Percentiles rank a stretch among this genome's conserved stretches.
These are phyloP conservation scores for Beta corolliflora DNA, from an alignment of 179 eudicot species.

Conservation along the genomic window DNA sequence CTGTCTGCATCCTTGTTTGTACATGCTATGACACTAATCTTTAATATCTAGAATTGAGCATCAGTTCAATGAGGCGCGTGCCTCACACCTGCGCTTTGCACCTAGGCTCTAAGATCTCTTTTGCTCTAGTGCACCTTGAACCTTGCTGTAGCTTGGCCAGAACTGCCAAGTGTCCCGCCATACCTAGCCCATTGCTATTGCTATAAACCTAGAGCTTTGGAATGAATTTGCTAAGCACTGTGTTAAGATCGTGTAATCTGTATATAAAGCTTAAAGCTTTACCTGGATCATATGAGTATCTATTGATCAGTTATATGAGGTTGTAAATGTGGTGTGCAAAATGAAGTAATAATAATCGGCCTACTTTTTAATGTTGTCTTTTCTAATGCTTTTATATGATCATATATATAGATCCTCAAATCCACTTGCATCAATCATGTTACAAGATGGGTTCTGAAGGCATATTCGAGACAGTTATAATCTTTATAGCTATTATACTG, in stretches of 20 bases:
- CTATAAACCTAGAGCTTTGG: not conserved
- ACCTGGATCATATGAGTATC: not conserved
- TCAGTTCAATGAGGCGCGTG: not conserved
- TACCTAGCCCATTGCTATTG: not conserved
- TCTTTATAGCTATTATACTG: not conserved
- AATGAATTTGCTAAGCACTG: not conserved
- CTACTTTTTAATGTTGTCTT: not conserved
- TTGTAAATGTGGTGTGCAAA: not conserved
- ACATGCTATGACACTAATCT: not conserved
- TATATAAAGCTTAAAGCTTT: not conserved
- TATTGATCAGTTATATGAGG: not conserved
- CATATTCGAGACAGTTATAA: slow-evolving; percentile 1
- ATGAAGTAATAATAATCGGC: not conserved
- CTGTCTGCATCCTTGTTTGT: not conserved
- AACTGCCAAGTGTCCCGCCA: not conserved
- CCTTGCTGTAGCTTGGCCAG: not conserved
- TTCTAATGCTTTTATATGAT: not conserved
- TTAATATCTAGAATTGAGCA: not conserved
- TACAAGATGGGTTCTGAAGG: not conserved
- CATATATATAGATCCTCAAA: not conserved
- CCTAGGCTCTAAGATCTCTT: not conserved
- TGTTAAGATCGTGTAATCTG: not conserved
- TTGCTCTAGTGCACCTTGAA: not conserved
- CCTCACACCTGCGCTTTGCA: not conserved
- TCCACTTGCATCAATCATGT: not conserved